These are phyloP conservation scores for Artemisia annua DNA, from an alignment of 129 eudicot species.

Conservation along the genomic window DNA sequence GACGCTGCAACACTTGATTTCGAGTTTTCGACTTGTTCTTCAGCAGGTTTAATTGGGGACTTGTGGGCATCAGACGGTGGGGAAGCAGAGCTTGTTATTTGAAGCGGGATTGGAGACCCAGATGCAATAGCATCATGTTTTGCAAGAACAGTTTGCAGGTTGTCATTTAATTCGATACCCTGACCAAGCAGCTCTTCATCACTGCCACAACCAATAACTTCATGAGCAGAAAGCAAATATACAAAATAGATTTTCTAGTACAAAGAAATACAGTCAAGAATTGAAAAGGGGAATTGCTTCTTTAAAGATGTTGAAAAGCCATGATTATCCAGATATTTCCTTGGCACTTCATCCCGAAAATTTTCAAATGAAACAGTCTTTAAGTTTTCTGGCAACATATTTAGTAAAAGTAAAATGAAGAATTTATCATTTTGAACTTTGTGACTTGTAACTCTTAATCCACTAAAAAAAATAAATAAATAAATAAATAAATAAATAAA, in stretches of 20 bases:
- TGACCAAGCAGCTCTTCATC: constrained; percentile 87
- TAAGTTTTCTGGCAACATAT: neutral
- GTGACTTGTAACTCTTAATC: no score
- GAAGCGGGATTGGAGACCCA: constrained; percentile 71
- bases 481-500: no score
- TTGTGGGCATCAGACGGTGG: constrained; percentile 21
- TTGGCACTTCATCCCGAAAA: neutral
- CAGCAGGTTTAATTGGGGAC: constrained; percentile 34
- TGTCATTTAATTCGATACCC: constrained; percentile 77
- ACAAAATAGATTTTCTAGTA: neutral
- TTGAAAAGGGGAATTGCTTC: neutral
- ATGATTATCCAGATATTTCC: neutral
- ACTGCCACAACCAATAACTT: constrained; percentile 36
- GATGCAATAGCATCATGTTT: constrained; percentile 91
- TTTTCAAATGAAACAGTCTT: neutral
- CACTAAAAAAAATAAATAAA: no score
- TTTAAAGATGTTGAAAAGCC: neutral
- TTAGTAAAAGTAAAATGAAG: neutral
- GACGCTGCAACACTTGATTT: constrained; percentile 33
- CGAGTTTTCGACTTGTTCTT: constrained; percentile 27
- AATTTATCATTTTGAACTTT: no score
- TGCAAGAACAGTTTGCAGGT: constrained; percentile 61
- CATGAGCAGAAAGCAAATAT: neutral
- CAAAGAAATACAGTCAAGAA: neutral
- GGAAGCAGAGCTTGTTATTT: constrained; percentile 23